phyloP scores from a whole-genome alignment of 306 rosid genomes.

The Vigna radiata region DNA sequence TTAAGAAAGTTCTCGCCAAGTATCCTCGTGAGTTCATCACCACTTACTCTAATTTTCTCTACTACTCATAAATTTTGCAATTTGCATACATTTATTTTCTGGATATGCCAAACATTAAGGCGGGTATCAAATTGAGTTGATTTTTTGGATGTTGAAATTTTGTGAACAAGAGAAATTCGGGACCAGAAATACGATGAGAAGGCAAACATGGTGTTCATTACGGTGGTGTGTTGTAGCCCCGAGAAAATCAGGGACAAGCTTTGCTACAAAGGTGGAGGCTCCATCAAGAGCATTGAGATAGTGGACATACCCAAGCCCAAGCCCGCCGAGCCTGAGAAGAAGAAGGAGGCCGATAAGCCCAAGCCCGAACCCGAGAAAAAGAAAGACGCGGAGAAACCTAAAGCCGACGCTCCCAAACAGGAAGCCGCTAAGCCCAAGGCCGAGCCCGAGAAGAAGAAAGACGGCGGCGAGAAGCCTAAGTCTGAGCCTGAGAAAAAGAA shows the following conservation, averaged over 20 bases:
- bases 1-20: constrained; percentile 73
- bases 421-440: constrained; percentile 32
- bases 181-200: constrained; percentile 69
- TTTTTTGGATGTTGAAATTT: constrained; percentile 38
- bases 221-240: constrained; percentile 76
- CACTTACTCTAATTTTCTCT: background rate
- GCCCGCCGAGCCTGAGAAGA: constrained; percentile 36
- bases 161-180: constrained; percentile 82
- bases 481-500: background rate
- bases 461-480: constrained; percentile 1
- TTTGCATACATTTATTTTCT: constrained; percentile 8
- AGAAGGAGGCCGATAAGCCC: background rate
- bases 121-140: constrained; percentile 46
- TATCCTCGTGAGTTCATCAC: constrained; percentile 71
- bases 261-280: constrained; percentile 63
- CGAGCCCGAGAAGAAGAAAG: constrained; percentile 27
- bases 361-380: constrained; percentile 14
- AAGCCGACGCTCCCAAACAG: background rate
- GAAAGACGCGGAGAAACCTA: background rate
- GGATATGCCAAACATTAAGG: background rate
- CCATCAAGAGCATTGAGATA: constrained; percentile 72
- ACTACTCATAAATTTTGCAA: background rate
- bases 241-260: constrained; percentile 75
- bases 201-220: constrained; percentile 60
- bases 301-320: constrained; percentile 52